These are phyloP conservation scores for Boletus sp. DNA, from an alignment of 768 basidiomycete species.

Conservation along the genomic window DNA sequence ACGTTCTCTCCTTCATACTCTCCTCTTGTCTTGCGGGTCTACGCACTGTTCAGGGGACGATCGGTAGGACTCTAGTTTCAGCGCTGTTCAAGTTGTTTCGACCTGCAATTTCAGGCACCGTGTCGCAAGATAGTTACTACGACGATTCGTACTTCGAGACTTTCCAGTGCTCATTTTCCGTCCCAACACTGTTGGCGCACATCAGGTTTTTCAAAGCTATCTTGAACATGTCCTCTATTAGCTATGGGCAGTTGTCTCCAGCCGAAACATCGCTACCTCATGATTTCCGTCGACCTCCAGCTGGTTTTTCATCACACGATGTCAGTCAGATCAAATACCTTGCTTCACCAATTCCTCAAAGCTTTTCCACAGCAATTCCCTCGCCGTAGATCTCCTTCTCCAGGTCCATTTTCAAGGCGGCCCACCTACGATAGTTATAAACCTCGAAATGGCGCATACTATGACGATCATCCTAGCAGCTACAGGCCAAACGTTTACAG, in stretches of 20 bases:
- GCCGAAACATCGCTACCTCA: conserved; percentile 22
- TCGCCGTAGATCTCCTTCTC: conserved; percentile 51
- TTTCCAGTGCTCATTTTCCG: conserved; percentile 1
- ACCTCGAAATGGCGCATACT: conserved; percentile 37
- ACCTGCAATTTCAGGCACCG: conserved; percentile 4
- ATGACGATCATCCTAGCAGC: conserved; percentile 42
- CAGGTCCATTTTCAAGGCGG: conserved; percentile 43
- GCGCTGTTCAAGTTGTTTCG: conserved; percentile 1
- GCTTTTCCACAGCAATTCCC: conserved; percentile 23
- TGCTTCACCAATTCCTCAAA: conserved; percentile 18
- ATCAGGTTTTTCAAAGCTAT: conserved; percentile 3
- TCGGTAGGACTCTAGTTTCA: conserved; percentile 5
- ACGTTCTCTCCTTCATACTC: conserved; percentile 24
- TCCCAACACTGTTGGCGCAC: conserved; percentile 5
- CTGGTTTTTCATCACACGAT: conserved; percentile 28
- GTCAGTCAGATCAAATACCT: conserved; percentile 29
- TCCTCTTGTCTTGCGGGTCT: conserved; percentile 14
- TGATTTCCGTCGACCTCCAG: conserved; percentile 30
- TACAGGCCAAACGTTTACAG: conserved; percentile 43
- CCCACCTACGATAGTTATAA: conserved; percentile 54
- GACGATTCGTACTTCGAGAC: conserved; percentile 3
- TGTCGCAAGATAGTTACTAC: neutral
- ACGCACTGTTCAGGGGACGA: conserved; percentile 6
- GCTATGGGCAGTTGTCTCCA: conserved; percentile 28
- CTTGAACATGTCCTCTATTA: conserved; percentile 27